A percentile compares a stretch with the other conserved stretches of the same genome.
Conservation (phyloP, 495 filamentous ascomycete genomes). For the Aspergillus sclerotiicarbonarius region DNA sequence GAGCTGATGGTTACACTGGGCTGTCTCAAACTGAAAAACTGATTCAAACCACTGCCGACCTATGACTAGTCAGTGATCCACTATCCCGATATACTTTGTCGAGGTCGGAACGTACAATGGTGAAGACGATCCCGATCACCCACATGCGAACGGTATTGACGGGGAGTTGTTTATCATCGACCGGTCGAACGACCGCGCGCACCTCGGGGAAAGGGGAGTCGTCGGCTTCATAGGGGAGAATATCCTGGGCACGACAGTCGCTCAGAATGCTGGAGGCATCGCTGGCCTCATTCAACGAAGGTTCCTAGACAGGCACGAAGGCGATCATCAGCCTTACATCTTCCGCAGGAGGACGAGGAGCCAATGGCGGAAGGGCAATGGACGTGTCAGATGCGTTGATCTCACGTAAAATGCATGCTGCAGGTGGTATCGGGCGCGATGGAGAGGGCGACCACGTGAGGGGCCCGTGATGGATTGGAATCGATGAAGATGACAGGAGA, state of each 20-base stretch:
- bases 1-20: constrained; percentile 63
- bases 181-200: constrained; percentile 43
- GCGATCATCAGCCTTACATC: constrained; percentile 1
- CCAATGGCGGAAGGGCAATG: background rate
- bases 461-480: background rate
- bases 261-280: constrained; percentile 27
- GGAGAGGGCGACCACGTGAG: constrained; percentile 2
- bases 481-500: background rate
- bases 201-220: constrained; percentile 72
- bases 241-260: constrained; percentile 37
- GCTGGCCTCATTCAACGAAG: background rate
- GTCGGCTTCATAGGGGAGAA: constrained; percentile 50
- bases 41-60: constrained; percentile 68
- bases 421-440: background rate
- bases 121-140: constrained; percentile 66
- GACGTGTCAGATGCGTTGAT: background rate
- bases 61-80: background rate
- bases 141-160: constrained; percentile 71
- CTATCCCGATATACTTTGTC: background rate
- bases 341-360: background rate
- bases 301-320: background rate
- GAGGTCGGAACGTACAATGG: constrained; percentile 40
- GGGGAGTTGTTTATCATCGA: constrained; percentile 64
- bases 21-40: constrained; percentile 64
- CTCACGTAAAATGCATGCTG: constrained; percentile 1